phyloP scores from a whole-genome alignment of 768 basidiomycete genomes.

The Termitomyces eurrhizus region DNA sequence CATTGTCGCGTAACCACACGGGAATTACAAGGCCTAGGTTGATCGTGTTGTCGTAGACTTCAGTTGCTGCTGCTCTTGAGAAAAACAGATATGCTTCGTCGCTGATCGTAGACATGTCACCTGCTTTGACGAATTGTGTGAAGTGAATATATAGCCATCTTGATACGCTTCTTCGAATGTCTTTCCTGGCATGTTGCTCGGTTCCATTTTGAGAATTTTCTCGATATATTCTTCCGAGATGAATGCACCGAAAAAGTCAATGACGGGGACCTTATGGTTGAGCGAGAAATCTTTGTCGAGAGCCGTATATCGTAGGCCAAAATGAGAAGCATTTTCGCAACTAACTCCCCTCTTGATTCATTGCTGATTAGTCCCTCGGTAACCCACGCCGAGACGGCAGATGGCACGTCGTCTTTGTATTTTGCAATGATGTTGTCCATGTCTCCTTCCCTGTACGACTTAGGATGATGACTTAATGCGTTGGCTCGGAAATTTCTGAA shows the following conservation, averaged over 20 bases:
- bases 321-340: background rate
- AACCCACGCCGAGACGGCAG: background rate
- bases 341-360: background rate
- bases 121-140: constrained; percentile 1
- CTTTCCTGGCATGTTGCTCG: background rate
- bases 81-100: background rate
- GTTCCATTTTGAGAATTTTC: background rate
- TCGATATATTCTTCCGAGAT: background rate
- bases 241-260: background rate
- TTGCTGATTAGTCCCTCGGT: background rate
- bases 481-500: background rate
- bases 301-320: background rate
- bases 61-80: background rate
- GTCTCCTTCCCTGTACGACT: too few relatives aligned
- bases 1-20: background rate
- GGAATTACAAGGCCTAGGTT: background rate
- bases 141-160: background rate
- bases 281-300: background rate
- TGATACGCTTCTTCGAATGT: background rate
- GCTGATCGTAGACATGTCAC: background rate
- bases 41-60: background rate
- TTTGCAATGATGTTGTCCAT: background rate
- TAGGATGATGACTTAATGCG: background rate
- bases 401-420: background rate
- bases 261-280: background rate